Base-by-base conservation (phyloP, 2,329 filamentous ascomycete genomes). In the Talaromyces sp. region DNA sequence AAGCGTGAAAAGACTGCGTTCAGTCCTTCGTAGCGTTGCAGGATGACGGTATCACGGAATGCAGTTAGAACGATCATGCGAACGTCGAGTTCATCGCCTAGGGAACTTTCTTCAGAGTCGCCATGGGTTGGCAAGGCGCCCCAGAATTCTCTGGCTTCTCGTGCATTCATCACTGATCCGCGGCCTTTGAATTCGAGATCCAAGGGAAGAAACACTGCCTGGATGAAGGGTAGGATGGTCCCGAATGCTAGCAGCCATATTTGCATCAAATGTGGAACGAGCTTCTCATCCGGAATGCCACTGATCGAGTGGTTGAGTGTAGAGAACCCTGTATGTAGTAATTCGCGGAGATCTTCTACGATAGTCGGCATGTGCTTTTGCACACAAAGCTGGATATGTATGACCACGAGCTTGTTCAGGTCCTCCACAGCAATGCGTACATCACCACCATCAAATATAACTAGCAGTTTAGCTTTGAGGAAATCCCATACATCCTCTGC, bases 241-340 rank as follows among this genome's bases (percentile, higher is more conserved):
- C 92, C 94, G 72, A 97, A 97, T 0, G 95, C 93, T 56, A 95
- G 89, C 66, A 96, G 87, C 95, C 95, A 99, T 73, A 97, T 88
- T 74, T 97, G 92, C 2, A 97, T 94, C 0, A 99, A 83, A 64
- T 92, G 88, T 0, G 92, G 91, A 25, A 98, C 92, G n/a, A 98
- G 85, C 39, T 90, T 87, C 67, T 97, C 93, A 73, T 98, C 94
- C 0, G 92, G 85, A 0, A 92, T 88, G 54, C 87, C 87, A 59
- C 89, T 86, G 19, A 98, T 81, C 0, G 91, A 93, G 69, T 93
- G 90, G 70, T 97, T 94, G 2, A 99, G 83, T 1, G 90, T 93
- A 35, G 86, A 84, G 73, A 98, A 99, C 1, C 95, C 95, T 0
- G 91, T 88, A 64, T 84, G 79, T 0, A 89, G 75, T 1, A 89